phyloP scores from a whole-genome alignment of 202 grass and related monocot genomes.

The Schoenoplectus triqueter region DNA sequence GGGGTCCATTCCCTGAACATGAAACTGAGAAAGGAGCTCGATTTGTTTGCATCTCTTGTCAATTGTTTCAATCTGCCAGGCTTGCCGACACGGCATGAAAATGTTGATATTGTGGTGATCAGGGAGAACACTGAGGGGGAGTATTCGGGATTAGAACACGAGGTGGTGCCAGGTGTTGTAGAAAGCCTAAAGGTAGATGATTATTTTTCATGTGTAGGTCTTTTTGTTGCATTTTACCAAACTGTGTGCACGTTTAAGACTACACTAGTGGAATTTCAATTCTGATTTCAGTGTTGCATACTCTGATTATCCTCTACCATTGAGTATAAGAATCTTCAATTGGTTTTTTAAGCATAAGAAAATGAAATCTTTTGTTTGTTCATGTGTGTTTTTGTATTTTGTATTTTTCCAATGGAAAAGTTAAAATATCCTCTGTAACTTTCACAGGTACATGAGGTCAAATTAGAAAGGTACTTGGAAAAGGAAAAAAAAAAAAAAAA shows the following conservation, averaged over 20 bases:
- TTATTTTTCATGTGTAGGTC: slow-evolving; percentile 6
- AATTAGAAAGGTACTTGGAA: background rate
- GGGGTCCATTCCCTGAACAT: too few relatives aligned
- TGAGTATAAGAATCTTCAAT: background rate
- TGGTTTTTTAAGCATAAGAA: background rate
- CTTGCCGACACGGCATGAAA: slow-evolving; percentile 72
- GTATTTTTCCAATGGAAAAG: background rate
- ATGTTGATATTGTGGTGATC: slow-evolving; percentile 91
- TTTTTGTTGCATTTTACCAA: slow-evolving; percentile 32
- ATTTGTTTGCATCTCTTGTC: too few relatives aligned
- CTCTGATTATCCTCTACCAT: background rate
- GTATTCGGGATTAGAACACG: slow-evolving; percentile 89
- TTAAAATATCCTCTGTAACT: background rate
- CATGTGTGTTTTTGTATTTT: background rate
- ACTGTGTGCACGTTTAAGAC: background rate
- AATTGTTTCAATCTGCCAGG: slow-evolving; percentile 38
- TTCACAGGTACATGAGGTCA: background rate
- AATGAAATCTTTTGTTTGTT: background rate
- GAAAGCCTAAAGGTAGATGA: slow-evolving; percentile 77
- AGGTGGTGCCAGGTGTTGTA: slow-evolving; percentile 83
- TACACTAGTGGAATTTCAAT: background rate
- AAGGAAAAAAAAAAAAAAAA: background rate
- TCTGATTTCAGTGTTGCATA: background rate
- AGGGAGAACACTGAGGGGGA: slow-evolving; percentile 94
- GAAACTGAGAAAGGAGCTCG: too few relatives aligned